phyloP scores from a whole-genome alignment of 2,329 filamentous ascomycete genomes.

The Tolypocladium ovalisporum region DNA sequence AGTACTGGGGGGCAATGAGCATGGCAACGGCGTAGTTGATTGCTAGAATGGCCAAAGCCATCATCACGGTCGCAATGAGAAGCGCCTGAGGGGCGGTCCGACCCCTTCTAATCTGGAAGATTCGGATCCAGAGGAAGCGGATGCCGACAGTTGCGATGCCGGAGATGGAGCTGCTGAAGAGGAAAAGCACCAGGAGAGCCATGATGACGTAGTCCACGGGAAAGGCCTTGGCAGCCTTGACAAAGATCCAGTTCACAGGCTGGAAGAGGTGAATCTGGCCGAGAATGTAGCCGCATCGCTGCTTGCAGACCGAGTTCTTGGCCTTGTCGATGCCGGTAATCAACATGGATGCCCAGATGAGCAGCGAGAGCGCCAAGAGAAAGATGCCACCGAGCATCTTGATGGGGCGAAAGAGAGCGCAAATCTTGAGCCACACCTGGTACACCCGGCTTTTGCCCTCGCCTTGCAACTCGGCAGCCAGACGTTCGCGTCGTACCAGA shows the following conservation, averaged over 20 bases:
- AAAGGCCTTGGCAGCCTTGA: constrained; percentile 72
- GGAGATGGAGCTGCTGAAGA: constrained; percentile 81
- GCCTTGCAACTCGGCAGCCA: constrained; percentile 73
- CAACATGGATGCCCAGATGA: constrained; percentile 86
- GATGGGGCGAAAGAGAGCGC: constrained; percentile 74
- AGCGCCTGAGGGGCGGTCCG: constrained; percentile 87
- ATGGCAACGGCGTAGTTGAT: constrained; percentile 90
- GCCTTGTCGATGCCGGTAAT: constrained; percentile 95
- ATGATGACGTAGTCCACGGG: constrained; percentile 89
- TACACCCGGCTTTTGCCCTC: constrained; percentile 67
- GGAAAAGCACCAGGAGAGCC: constrained; percentile 69
- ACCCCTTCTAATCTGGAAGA: constrained; percentile 85
- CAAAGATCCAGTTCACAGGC: constrained; percentile 75
- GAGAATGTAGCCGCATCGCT: constrained; percentile 84
- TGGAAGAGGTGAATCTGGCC: constrained; percentile 85
- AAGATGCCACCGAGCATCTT: constrained; percentile 79
- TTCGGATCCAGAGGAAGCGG: constrained; percentile 86
- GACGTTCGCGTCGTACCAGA: constrained; percentile 74
- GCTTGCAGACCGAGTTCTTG: constrained; percentile 86
- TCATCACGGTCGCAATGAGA: constrained; percentile 79
- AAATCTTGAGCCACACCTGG: constrained; percentile 66
- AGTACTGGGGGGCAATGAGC: constrained; percentile 91
- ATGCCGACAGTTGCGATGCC: constrained; percentile 84
- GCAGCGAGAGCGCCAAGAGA: constrained; percentile 59
- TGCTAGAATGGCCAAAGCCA: constrained; percentile 80